These are phyloP conservation scores for Zygoascus sp. DNA, from an alignment of 1,139 yeast species.

Conservation along the genomic window DNA sequence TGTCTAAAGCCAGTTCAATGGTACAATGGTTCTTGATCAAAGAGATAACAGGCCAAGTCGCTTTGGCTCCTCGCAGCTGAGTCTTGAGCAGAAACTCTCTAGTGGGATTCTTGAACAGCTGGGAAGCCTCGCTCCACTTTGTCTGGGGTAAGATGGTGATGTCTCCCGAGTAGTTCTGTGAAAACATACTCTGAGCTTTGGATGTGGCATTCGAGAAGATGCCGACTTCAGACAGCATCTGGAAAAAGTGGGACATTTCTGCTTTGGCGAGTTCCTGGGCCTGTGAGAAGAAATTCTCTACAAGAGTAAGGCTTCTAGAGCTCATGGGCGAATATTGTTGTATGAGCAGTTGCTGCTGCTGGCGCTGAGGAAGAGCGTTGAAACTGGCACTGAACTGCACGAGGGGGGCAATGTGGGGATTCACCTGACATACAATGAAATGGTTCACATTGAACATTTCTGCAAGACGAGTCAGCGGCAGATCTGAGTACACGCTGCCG, in stretches of 20 bases:
- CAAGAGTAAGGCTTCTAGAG: slow-evolving; percentile 18
- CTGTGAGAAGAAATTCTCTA: slow-evolving; percentile 39
- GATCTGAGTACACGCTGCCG: slow-evolving; percentile 92
- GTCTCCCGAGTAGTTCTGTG: slow-evolving; percentile 90
- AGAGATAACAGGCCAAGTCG: slow-evolving; percentile 89
- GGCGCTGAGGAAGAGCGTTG: slow-evolving; percentile 20
- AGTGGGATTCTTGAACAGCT: slow-evolving; percentile 73
- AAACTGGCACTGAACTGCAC: slow-evolving; percentile 39
- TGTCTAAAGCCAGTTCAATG: slow-evolving; percentile 81
- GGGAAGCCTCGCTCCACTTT: slow-evolving; percentile 52
- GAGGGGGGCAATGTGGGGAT: slow-evolving; percentile 92
- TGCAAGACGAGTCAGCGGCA: slow-evolving; percentile 82
- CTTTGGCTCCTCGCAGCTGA: slow-evolving; percentile 76
- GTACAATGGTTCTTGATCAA: slow-evolving; percentile 84
- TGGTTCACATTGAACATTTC: slow-evolving; percentile 98
- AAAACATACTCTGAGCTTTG: slow-evolving; percentile 66
- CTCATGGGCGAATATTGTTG: slow-evolving; percentile 4
- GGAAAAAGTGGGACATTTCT: slow-evolving; percentile 75
- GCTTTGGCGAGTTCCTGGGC: slow-evolving; percentile 57
- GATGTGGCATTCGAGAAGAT: slow-evolving; percentile 67
- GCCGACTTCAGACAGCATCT: slow-evolving; percentile 70
- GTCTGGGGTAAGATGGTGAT: slow-evolving; percentile 84
- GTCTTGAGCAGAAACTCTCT: slow-evolving; percentile 68
- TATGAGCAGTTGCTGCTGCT: slow-evolving; percentile 12
- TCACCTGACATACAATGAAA: slow-evolving; percentile 93